Evolutionary conservation across 2,329 filamentous ascomycete species (phyloP).

Genomic region (Fusarium tupiense): DNA sequence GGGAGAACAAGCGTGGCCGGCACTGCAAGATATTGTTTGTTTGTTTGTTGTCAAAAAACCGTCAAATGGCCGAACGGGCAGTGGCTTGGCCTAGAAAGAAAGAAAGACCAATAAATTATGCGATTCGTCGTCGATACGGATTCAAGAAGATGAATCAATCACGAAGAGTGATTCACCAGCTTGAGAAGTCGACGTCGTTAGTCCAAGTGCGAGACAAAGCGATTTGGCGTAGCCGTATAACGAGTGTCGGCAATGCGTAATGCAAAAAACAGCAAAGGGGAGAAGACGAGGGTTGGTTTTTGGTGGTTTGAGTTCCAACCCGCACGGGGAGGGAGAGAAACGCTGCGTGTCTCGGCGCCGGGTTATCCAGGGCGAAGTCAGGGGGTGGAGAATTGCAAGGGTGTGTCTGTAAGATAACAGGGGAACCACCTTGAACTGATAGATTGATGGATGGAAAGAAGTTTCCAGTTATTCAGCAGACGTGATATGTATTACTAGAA

Average conservation of each 20-base stretch:
- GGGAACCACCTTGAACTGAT: conserved; percentile 23
- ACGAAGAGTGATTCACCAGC: conserved; percentile 28
- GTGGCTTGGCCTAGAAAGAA: conserved; percentile 17
- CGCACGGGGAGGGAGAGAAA: conserved; percentile 37
- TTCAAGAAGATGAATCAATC: conserved; percentile 25
- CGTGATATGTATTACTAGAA: background rate
- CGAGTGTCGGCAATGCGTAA: conserved; percentile 42
- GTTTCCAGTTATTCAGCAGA: conserved; percentile 5
- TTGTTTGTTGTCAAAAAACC: conserved; percentile 12
- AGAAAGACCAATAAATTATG: conserved; percentile 18
- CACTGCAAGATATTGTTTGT: conserved; percentile 26
- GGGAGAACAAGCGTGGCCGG: conserved; percentile 38
- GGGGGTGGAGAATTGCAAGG: conserved; percentile 11
- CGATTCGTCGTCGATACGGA: conserved; percentile 16
- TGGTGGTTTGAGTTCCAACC: conserved; percentile 36
- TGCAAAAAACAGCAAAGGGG: conserved; percentile 39
- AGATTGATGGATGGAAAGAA: conserved; percentile 11
- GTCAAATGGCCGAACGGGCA: conserved; percentile 24
- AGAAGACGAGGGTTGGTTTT: conserved; percentile 33
- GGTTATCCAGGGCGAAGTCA: conserved; percentile 38
- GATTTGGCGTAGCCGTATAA: conserved; percentile 36
- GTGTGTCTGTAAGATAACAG: conserved; percentile 32
- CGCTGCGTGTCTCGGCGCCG: conserved; percentile 41
- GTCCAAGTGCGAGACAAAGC: conserved; percentile 26
- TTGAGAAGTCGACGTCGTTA: conserved; percentile 13